Evolutionary conservation across 1,139 yeast genomes (phyloP).

Genomic region (Lodderomyces margitis): DNA sequence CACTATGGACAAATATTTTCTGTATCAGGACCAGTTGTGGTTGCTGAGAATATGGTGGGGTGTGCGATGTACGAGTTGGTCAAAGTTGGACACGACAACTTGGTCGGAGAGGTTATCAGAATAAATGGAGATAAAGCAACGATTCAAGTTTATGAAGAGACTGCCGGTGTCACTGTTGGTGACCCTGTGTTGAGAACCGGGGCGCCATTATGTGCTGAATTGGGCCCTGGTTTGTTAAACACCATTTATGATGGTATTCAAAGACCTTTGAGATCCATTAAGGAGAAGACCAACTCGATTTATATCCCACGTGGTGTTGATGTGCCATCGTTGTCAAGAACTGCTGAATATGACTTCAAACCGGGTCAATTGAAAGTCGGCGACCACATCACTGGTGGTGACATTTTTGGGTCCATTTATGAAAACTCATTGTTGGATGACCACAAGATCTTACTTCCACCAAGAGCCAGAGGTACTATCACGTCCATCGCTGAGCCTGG

Average conservation of each 20-base stretch:
- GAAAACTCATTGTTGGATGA: slow-evolving; percentile 91
- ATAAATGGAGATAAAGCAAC: slow-evolving; percentile 96
- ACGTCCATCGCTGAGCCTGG: slow-evolving; percentile 88
- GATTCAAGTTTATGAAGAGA: slow-evolving; percentile 97
- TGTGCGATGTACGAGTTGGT: slow-evolving; percentile 99
- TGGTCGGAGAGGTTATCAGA: slow-evolving; percentile 98
- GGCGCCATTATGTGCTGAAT: slow-evolving; percentile 94
- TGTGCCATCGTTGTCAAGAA: slow-evolving; percentile 88
- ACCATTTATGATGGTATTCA: slow-evolving; percentile 99
- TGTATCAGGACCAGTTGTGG: slow-evolving; percentile 95
- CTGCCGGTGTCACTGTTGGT: slow-evolving; percentile 98
- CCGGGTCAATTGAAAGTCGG: slow-evolving; percentile 84
- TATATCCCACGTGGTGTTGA: slow-evolving; percentile 98
- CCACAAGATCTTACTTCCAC: slow-evolving; percentile 93
- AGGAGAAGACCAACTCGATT: slow-evolving; percentile 81
- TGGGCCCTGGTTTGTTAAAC: slow-evolving; percentile 99
- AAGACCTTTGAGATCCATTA: slow-evolving; percentile 93
- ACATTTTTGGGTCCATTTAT: slow-evolving; percentile 87
- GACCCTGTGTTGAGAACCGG: slow-evolving; percentile 98
- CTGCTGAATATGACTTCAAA: slow-evolving; percentile 77
- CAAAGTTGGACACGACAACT: slow-evolving; percentile 93
- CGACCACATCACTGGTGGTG: slow-evolving; percentile 98
- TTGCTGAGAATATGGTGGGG: slow-evolving; percentile 98
- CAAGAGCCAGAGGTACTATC: slow-evolving; percentile 97
- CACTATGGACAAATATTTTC: slow-evolving; percentile 88